These are phyloP conservation scores for Zygosaccharomyces rouxii DNA, from an alignment of 805 yeast genomes.

Conservation along the genomic window DNA sequence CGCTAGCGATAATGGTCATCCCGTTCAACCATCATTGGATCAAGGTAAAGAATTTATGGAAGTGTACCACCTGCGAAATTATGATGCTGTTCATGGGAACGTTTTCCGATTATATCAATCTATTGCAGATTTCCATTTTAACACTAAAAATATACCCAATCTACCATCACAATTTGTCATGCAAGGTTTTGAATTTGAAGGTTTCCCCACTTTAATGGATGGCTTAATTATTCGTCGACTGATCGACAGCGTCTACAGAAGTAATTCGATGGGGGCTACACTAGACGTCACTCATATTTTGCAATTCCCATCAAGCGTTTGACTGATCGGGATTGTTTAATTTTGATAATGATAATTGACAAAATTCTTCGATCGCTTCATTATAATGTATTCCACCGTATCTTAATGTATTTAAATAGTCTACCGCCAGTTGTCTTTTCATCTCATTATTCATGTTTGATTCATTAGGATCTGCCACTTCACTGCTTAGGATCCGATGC, in stretches of 20 bases:
- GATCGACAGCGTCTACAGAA: constrained; percentile 27
- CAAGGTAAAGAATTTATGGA: constrained; percentile 30
- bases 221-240: constrained; percentile 25
- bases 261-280: constrained; percentile 24
- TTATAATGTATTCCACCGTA: constrained; percentile 58
- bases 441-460: constrained; percentile 30
- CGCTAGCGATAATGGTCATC: constrained; percentile 8
- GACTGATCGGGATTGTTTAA: not conserved
- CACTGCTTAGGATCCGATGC: constrained; percentile 40
- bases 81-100: constrained; percentile 32
- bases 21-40: constrained; percentile 11
- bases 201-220: constrained; percentile 32
- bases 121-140: constrained; percentile 31
- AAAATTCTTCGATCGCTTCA: constrained; percentile 61
- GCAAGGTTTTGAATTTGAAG: constrained; percentile 31
- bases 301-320: not conserved
- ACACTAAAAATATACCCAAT: constrained; percentile 22
- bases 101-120: constrained; percentile 32
- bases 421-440: constrained; percentile 49
- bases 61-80: constrained; percentile 32
- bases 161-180: constrained; percentile 22
- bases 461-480: constrained; percentile 16
- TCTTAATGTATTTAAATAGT: constrained; percentile 54
- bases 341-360: constrained; percentile 26
- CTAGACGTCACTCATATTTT: constrained; percentile 14